Base-by-base conservation (phyloP, 1,284 basidiomycete species). In the Heliocybe sulcata region DNA sequence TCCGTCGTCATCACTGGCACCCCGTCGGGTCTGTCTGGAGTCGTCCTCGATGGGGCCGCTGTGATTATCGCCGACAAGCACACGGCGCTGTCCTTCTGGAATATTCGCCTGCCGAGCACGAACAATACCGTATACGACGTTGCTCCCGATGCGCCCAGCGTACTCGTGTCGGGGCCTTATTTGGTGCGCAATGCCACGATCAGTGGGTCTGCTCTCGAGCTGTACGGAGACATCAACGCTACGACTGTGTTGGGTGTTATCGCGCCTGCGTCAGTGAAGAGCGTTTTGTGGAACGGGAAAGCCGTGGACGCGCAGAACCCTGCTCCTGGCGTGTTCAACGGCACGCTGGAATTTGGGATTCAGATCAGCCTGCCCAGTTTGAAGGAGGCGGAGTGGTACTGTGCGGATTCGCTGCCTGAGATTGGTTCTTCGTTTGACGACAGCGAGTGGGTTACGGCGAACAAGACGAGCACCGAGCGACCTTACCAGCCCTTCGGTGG, bases 231-330 rank as follows among this genome's bases (percentile, higher is more conserved):
- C 55, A 54, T 76, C 45, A 75, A 77, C 57, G 64, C 62, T n/a
- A 74, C 70, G 3, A 72, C 70, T 0, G 66, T 67, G 4, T 63
- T 77, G 20, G 69, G 71, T 29, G 60, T 77, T 29, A 70, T 76
- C 52, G 74, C 71, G 0, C 66, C 74, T 0, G 57, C 60, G 3
- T 53, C 54, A 8, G 66, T 75, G 52, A 68, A 56, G 9, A 56
- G 56, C 2, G 59, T 79, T n/a, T 70, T 69, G 1, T 79, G 77
- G 77, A 80, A 80, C 57, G 76, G 75, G 1, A 59, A 54, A 14
- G 10, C 55, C 1, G 60, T 74, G 11, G 52, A 57, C 25, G 62
- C 65, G 2, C 29, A 58, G 23, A 53, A 27, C 33, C 65, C 61
- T 26, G 55, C 61, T 19, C 38, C 38, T 6, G 72, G 70, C 3